phyloP scores from a whole-genome alignment of 495 filamentous ascomycete genomes.

The Tuber melanosporum region DNA sequence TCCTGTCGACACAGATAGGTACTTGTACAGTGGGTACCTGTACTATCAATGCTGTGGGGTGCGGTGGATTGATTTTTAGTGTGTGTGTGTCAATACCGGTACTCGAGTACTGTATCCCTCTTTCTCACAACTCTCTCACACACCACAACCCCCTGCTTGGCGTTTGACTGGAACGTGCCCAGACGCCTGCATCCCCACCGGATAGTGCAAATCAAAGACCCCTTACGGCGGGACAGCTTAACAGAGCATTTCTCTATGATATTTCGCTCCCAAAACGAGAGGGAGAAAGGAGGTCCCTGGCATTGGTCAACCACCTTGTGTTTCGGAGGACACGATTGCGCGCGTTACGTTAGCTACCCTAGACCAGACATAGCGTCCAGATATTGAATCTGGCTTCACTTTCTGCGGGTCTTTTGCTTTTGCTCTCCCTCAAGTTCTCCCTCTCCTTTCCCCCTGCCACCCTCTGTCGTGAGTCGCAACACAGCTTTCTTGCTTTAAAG shows the following conservation, averaged over 20 bases:
- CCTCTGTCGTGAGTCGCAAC: slow-evolving; percentile 14
- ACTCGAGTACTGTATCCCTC: slow-evolving; percentile 28
- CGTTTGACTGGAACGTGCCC: slow-evolving; percentile 39
- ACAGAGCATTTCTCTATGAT: slow-evolving; percentile 17
- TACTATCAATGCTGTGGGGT: background rate
- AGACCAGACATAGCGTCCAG: slow-evolving; percentile 8
- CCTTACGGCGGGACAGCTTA: slow-evolving; percentile 31
- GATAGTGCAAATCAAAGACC: slow-evolving; percentile 16
- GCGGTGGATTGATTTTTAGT: slow-evolving; percentile 9
- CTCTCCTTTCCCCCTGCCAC: slow-evolving; percentile 15
- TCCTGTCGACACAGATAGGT: slow-evolving; percentile 2
- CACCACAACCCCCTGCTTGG: slow-evolving; percentile 32
- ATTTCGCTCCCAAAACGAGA: slow-evolving; percentile 10
- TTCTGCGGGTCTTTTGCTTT: slow-evolving; percentile 9
- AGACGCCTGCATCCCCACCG: slow-evolving; percentile 21
- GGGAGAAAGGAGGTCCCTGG: slow-evolving; percentile 18
- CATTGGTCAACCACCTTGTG: slow-evolving; percentile 27
- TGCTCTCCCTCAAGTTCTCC: slow-evolving; percentile 4
- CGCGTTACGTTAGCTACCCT: slow-evolving; percentile 25
- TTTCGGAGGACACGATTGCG: slow-evolving; percentile 35
- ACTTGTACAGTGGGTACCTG: background rate
- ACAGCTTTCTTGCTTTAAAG: slow-evolving; percentile 36
- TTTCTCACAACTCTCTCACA: slow-evolving; percentile 27
- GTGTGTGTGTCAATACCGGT: slow-evolving; percentile 5
- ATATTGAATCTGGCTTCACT: slow-evolving; percentile 27